Percentiles rank a stretch among this genome's conserved stretches.
Conservation (phyloP, 2,329 filamentous ascomycete species). For the Magnaporthiopsis incrustans region DNA sequence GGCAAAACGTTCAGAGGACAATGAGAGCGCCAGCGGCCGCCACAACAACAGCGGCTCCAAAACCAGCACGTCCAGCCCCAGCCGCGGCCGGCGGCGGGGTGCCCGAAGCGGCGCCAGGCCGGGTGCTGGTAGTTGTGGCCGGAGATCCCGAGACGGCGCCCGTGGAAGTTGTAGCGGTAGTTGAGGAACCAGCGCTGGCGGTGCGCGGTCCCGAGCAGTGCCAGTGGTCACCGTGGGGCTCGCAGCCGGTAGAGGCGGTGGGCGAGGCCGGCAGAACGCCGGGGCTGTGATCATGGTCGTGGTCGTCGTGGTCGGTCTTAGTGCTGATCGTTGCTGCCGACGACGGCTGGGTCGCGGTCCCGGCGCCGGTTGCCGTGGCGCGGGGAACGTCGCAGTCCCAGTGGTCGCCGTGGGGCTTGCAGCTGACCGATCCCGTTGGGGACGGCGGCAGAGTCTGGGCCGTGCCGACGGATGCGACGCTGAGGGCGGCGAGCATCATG, state of each 20-base stretch:
- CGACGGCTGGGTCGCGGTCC: constrained; percentile 1
- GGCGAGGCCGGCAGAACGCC: constrained; percentile 21
- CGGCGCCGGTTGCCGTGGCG: constrained; percentile 3
- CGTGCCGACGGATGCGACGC: constrained; percentile 7
- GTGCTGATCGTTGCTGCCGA: neutral
- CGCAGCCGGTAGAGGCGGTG: constrained; percentile 26
- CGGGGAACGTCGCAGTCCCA: constrained; percentile 20
- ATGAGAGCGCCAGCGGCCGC: neutral
- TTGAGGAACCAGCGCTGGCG: neutral
- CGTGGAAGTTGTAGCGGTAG: neutral
- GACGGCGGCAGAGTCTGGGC: constrained; percentile 17
- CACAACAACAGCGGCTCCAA: neutral
- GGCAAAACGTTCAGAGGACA: neutral
- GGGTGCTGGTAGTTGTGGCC: neutral
- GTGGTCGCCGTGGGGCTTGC: constrained; percentile 31
- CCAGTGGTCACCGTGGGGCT: constrained; percentile 32
- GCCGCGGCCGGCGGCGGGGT: neutral
- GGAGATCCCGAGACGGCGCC: neutral
- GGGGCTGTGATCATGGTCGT: constrained; percentile 7
- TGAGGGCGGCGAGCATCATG: constrained; percentile 8
- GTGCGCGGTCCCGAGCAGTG: constrained; percentile 10
- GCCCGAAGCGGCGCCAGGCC: neutral
- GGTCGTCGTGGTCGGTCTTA: constrained; percentile 1
- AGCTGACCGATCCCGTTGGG: constrained; percentile 27
- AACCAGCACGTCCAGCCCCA: neutral